These are phyloP conservation scores for Pythium sp. DNA, from an alignment of 352 stramenopile species.

Conservation along the genomic window DNA sequence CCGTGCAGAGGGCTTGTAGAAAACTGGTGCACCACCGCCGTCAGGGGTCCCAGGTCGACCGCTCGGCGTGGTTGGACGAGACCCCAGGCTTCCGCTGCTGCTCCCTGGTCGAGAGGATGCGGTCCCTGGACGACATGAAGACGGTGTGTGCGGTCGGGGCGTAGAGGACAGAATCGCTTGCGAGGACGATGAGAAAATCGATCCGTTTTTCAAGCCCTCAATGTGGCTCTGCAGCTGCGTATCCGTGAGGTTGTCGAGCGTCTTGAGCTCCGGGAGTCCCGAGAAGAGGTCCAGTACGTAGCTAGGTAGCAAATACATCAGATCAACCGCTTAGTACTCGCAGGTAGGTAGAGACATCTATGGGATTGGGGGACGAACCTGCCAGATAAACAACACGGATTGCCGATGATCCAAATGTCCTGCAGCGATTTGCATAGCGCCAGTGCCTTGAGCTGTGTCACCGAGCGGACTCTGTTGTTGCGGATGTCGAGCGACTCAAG, in stretches of 20 bases:
- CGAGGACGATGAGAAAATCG: slow-evolving; percentile 19
- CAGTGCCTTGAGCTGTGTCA: slow-evolving; percentile 21
- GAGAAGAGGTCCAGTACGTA: slow-evolving; percentile 54
- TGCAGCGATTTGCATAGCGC: slow-evolving; percentile 29
- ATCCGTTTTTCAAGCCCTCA: slow-evolving; percentile 42
- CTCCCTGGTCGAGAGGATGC: slow-evolving; percentile 33
- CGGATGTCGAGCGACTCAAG: slow-evolving; percentile 75
- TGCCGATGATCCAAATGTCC: slow-evolving; percentile 71
- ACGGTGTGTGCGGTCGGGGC: slow-evolving; percentile 36
- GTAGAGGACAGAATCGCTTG: slow-evolving; percentile 31
- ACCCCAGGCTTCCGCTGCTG: slow-evolving; percentile 8
- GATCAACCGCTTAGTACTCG: not conserved
- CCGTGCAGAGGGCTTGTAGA: slow-evolving; percentile 45
- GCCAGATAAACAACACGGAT: slow-evolving; percentile 56
- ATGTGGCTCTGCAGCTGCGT: slow-evolving; percentile 38
- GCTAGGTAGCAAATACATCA: slow-evolving; percentile 17
- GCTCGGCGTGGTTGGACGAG: slow-evolving; percentile 28
- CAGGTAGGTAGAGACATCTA: not conserved
- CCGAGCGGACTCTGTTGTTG: slow-evolving; percentile 47
- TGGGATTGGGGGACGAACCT: slow-evolving; percentile 23
- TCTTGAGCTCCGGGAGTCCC: slow-evolving; percentile 52
- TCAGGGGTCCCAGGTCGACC: slow-evolving; percentile 31
- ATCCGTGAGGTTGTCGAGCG: slow-evolving; percentile 57
- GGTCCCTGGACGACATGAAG: slow-evolving; percentile 23
- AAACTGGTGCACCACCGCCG: slow-evolving; percentile 36